phyloP scores from a whole-genome alignment of 768 basidiomycete genomes.

The Boletus sp. region DNA sequence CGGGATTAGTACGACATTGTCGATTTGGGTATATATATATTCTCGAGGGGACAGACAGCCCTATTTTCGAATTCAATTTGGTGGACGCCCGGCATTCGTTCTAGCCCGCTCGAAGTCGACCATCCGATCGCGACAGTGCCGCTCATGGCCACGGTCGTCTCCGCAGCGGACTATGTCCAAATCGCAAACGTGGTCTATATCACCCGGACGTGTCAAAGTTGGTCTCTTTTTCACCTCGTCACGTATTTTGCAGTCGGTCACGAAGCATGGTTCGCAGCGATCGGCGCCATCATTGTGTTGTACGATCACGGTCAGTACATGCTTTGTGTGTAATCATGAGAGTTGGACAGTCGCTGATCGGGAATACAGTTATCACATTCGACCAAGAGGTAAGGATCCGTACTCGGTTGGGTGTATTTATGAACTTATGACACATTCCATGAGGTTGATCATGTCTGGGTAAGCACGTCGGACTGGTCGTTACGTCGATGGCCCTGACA shows the following conservation, averaged over 20 bases:
- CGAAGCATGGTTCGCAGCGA: not conserved
- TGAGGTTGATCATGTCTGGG: slow-evolving; percentile 25
- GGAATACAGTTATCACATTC: slow-evolving; percentile 12
- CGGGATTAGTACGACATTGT: not conserved
- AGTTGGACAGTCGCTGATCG: not conserved
- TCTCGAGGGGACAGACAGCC: no score
- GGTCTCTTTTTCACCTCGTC: not conserved
- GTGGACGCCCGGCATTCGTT: not conserved
- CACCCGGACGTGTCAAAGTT: slow-evolving; percentile 14
- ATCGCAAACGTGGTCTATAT: slow-evolving; percentile 2
- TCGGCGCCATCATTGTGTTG: slow-evolving; percentile 9
- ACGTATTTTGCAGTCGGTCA: not conserved
- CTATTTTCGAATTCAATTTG: not conserved
- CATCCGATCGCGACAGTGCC: not conserved
- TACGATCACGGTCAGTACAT: slow-evolving; percentile 21
- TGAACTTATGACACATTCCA: not conserved
- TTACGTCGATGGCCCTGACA: not conserved
- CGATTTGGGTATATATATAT: not conserved
- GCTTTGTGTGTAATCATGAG: not conserved
- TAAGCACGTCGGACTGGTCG: not conserved
- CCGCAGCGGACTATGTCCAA: not conserved
- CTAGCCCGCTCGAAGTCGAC: not conserved
- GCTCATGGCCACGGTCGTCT: not conserved
- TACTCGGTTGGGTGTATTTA: not conserved
- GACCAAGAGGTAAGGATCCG: slow-evolving; percentile 12